Evolutionary conservation across 495 filamentous ascomycete species (phyloP), one percentile per base, ranked within the genome.

Genomic region (Clohesyomyces aquaticus): DNA sequence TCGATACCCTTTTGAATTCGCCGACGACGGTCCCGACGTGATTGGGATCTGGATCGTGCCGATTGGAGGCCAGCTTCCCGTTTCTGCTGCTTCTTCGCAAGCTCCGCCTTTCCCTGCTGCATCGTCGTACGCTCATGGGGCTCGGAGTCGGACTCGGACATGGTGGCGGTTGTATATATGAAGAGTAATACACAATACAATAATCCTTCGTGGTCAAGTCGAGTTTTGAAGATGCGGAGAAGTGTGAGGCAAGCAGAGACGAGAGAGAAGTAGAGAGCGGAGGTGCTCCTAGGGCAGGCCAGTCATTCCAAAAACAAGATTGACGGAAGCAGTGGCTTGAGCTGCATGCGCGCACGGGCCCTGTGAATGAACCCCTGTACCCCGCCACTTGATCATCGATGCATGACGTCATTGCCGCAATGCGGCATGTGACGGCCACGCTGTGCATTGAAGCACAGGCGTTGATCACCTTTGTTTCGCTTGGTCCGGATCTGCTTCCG

Each of bases 21-120:
- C 42, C 74, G 68, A 16, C 76, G 72, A 9, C 76, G 75, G 62
- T 67, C 75, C 2, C 73, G 73, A 2, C 76, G 73, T 0, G 75
- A 77, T 1, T 55, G 25, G 10, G 71, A 74, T 12, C 76, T 72
- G 1, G 76, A 77, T 27, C 73, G 73, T 18, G 71, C 68, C 10
- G 72, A 64, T 48, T 78, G 66, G 18, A 64, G 55, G 38, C 74
- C 73, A 0, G 57, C 50, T 61, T 74, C 73, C 23, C 72, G 69
- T 25, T 66, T 63, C 26, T 66, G 22, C 55, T 75, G 71, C 50
- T 69, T 68, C 35, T 71, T 59, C 43, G 56, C 57, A 22, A 73
- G 65, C 32, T 68, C 50, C 23, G 65, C 63, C 63, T 76, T 77
- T 19, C 74, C 21, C 45, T 77, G 72, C 66, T 77, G 75, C 63